These are phyloP conservation scores for Picea abies DNA, from an alignment of 83 land plant species.

Conservation along the genomic window DNA sequence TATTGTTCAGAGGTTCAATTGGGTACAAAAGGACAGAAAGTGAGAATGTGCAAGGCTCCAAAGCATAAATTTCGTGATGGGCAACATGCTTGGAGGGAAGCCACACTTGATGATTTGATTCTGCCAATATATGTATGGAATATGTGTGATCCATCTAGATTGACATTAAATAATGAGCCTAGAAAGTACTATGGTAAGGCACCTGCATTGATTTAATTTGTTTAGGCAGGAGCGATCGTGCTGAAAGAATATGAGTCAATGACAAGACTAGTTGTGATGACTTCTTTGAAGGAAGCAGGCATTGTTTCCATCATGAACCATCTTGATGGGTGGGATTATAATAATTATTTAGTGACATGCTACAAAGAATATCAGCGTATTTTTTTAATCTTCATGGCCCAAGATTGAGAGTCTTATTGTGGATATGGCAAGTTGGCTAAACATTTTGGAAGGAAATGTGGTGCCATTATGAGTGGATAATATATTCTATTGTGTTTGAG, in stretches of 20 bases:
- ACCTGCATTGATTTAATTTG: conserved; percentile 71
- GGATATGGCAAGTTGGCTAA: too few relatives aligned
- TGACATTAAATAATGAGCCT: conserved; percentile 31
- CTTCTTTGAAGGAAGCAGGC: conserved; percentile 62
- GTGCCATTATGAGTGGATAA: too few relatives aligned
- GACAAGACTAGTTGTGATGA: conserved; percentile 62
- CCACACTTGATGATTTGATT: conserved; percentile 72
- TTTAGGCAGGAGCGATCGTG: conserved; percentile 62
- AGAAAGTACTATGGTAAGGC: conserved; percentile 67
- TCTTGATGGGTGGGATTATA: too few relatives aligned
- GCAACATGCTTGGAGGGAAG: conserved; percentile 90
- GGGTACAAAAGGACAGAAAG: conserved; percentile 72
- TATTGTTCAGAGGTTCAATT: conserved; percentile 79
- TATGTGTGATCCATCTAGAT: conserved; percentile 27
- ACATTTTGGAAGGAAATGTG: too few relatives aligned
- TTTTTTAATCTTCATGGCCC: too few relatives aligned
- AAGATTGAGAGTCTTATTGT: too few relatives aligned
- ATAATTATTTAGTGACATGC: too few relatives aligned
- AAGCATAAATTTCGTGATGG: conserved; percentile 84
- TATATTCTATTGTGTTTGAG: too few relatives aligned
- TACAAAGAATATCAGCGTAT: too few relatives aligned
- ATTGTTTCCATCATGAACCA: conserved; percentile 36
- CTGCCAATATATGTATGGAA: conserved; percentile 78
- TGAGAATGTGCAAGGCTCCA: conserved; percentile 64
- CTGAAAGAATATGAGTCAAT: conserved; percentile 31